phyloP scores from a whole-genome alignment of 495 filamentous ascomycete species.

The Daldinia childiae region DNA sequence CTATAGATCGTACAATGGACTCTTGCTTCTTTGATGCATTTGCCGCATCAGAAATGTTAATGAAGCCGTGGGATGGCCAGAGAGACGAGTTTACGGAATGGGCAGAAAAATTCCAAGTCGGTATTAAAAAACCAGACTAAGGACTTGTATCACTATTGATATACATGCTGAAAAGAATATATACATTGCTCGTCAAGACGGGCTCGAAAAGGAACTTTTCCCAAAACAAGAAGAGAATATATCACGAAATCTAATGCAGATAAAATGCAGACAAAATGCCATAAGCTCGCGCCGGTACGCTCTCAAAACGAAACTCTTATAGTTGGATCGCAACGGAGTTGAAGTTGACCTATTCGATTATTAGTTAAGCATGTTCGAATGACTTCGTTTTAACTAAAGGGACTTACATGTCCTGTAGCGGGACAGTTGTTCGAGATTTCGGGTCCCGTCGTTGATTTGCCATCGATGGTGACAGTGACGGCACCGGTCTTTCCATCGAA shows the following conservation, averaged over 20 bases:
- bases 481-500: slow-evolving; percentile 61
- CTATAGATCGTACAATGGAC: slow-evolving; percentile 58
- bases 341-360: slow-evolving; percentile 50
- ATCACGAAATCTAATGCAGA: background rate
- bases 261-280: background rate
- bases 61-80: slow-evolving; percentile 53
- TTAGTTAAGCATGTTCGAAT: slow-evolving; percentile 24
- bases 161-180: slow-evolving; percentile 11
- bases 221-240: background rate
- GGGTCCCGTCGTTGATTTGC: slow-evolving; percentile 57
- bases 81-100: slow-evolving; percentile 61
- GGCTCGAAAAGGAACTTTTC: background rate
- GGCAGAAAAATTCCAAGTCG: slow-evolving; percentile 58
- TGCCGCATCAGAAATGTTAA: slow-evolving; percentile 55
- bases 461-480: slow-evolving; percentile 61
- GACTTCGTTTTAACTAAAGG: background rate
- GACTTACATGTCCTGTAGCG: slow-evolving; percentile 59
- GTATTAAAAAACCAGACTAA: slow-evolving; percentile 55
- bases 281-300: background rate
- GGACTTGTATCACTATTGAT: slow-evolving; percentile 1
- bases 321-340: slow-evolving; percentile 54
- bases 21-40: slow-evolving; percentile 60
- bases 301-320: slow-evolving; percentile 13
- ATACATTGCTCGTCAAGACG: slow-evolving; percentile 1
- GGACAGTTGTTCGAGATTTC: slow-evolving; percentile 58